phyloP scores from a whole-genome alignment of 805 yeast genomes.

The Myxozyma udenii region DNA sequence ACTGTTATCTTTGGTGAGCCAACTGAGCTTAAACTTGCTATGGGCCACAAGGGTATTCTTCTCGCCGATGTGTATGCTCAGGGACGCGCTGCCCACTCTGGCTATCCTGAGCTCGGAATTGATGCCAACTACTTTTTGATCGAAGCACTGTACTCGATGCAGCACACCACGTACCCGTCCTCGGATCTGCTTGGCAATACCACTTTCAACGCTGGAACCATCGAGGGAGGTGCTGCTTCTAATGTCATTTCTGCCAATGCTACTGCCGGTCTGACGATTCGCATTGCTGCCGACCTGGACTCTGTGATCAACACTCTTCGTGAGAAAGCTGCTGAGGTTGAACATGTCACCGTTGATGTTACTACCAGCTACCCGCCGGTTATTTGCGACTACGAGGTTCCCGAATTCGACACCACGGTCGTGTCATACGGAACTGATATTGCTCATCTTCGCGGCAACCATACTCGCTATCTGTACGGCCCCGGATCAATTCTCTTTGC shows the following conservation, averaged over 20 bases:
- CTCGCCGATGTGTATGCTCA: slow-evolving; percentile 16
- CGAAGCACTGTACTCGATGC: slow-evolving; percentile 48
- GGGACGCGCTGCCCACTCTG: slow-evolving; percentile 49
- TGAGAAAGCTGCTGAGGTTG: slow-evolving; percentile 37
- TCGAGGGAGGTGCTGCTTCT: slow-evolving; percentile 61
- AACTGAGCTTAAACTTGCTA: slow-evolving; percentile 63
- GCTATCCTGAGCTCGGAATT: slow-evolving; percentile 66
- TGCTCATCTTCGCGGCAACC: slow-evolving; percentile 43
- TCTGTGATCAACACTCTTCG: slow-evolving; percentile 42
- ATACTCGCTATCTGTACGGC: slow-evolving; percentile 56
- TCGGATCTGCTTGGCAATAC: slow-evolving; percentile 57
- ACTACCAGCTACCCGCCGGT: slow-evolving; percentile 33
- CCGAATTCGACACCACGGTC: slow-evolving; percentile 57
- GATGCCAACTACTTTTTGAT: slow-evolving; percentile 59
- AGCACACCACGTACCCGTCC: slow-evolving; percentile 47
- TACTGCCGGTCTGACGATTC: slow-evolving; percentile 47
- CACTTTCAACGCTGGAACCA: slow-evolving; percentile 58
- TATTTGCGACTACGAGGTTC: slow-evolving; percentile 58
- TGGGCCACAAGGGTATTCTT: slow-evolving; percentile 54
- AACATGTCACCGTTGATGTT: slow-evolving; percentile 30
- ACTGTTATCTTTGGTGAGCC: slow-evolving; percentile 72
- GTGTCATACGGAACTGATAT: slow-evolving; percentile 55
- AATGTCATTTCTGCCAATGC: slow-evolving; percentile 65
- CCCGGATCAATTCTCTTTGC: slow-evolving; percentile 47
- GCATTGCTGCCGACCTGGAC: slow-evolving; percentile 52